These are phyloP conservation scores for Melampsora americana DNA, from an alignment of 1,284 basidiomycete species.

Conservation along the genomic window DNA sequence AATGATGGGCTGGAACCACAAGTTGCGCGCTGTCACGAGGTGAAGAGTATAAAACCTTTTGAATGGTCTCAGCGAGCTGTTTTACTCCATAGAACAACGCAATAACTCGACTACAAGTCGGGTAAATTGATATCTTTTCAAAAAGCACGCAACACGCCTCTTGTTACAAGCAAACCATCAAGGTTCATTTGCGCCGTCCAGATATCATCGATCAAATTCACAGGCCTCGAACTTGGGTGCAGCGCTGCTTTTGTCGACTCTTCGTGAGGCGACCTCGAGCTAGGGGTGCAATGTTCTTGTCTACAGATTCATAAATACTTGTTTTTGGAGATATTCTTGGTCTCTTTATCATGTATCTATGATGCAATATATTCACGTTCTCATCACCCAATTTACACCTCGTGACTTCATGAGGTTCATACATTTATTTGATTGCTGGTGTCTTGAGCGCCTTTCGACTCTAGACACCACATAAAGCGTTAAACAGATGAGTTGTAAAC, in stretches of 20 bases:
- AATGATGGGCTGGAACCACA: slow-evolving; percentile 7
- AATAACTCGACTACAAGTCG: neutral
- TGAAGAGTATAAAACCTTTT: neutral
- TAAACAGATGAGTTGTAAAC: too few species aligned
- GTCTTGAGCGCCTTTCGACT: too few species aligned
- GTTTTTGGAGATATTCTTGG: neutral
- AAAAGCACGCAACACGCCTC: slow-evolving; percentile 42
- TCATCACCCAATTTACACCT: too few species aligned
- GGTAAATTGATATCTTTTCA: slow-evolving; percentile 36
- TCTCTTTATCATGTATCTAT: too few species aligned
- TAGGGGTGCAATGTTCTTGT: slow-evolving; percentile 43
- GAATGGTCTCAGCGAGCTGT: neutral
- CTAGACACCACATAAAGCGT: too few species aligned
- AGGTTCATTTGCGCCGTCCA: slow-evolving; percentile 37
- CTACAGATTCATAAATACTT: slow-evolving; percentile 1
- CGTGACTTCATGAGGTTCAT: too few species aligned
- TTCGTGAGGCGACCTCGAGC: slow-evolving; percentile 45
- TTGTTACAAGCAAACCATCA: neutral
- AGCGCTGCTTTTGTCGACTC: slow-evolving; percentile 43
- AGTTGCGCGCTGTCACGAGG: neutral
- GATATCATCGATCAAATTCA: slow-evolving; percentile 34
- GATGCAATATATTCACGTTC: too few species aligned
- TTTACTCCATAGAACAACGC: slow-evolving; percentile 14
- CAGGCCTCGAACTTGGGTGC: slow-evolving; percentile 41
- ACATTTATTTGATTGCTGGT: too few species aligned